Evolutionary conservation across 164 flowering plant genomes (phyloP), one percentile per base, ranked within the genome.

Genomic region (Dillenia turbinata): DNA sequence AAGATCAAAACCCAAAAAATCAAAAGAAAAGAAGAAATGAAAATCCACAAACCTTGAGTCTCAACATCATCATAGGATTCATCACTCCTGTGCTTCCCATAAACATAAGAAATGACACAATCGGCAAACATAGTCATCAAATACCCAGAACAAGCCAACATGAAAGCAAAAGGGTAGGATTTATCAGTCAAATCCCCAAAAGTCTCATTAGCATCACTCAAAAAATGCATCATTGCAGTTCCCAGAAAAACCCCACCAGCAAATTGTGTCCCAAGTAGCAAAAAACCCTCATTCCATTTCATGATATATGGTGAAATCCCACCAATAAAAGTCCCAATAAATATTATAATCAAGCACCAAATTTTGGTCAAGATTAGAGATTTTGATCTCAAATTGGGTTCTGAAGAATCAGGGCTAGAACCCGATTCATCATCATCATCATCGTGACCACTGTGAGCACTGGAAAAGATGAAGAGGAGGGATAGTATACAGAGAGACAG

Each of bases 211-310:
- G 94, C 70, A 69, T 88, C 91, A 13, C 85, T 78, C 62, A 88
- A 51, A 56, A 85, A 88, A 66, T 88, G 94, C 85, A 88, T 88
- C 75, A 85, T 1, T 10, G 90, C 87, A 17, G 94, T 88, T 10
- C 85, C 90, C 19, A 88, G 52, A 61, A 88, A 85, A 64, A 88
- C 91, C 9, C 94, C 91, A 22, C 94, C 94, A 8, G 94, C 88
- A 56, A 88, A 88, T 61, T 88, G 94, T 10, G 91, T 88, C 2
- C 94, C 94, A 43, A 83, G 43, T 26, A 79, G 76, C 56, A 88
- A 61, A 58, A 84, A 84, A 52, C 72, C 79, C 56, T 85, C 86
- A 61, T 80, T 77, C 94, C 91, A 88, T 66, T 81, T 85, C 56
- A 85, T 33, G 52, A 88, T 81, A 58, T 77, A 88, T 0, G 94